Evolutionary conservation across 257 asterid genomes (phyloP).

Genomic region (Plectranthus barbatus): DNA sequence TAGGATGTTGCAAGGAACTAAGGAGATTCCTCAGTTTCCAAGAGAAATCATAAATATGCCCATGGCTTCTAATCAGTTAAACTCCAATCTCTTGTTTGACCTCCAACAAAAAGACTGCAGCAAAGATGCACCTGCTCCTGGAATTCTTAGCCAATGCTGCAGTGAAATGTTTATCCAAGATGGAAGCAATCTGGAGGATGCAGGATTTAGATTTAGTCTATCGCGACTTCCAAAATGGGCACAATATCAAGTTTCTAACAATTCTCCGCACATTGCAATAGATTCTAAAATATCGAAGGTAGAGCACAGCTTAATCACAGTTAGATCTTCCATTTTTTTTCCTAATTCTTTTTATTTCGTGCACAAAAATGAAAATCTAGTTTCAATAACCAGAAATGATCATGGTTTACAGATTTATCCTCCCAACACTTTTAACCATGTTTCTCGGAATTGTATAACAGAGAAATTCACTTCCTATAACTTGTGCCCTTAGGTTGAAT

Average conservation of each 20-base stretch:
- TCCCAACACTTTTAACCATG: background rate
- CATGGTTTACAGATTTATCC: background rate
- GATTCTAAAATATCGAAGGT: slow-evolving; percentile 39
- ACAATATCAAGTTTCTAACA: slow-evolving; percentile 25
- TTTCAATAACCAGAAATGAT: background rate
- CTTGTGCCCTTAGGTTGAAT: slow-evolving; percentile 22
- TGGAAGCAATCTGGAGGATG: slow-evolving; percentile 10
- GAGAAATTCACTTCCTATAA: background rate
- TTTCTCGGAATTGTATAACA: background rate
- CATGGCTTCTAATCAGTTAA: slow-evolving; percentile 14
- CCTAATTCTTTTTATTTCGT: background rate
- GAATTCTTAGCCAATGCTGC: slow-evolving; percentile 8
- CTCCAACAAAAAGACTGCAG: slow-evolving; percentile 11
- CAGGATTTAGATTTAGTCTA: slow-evolving; percentile 49
- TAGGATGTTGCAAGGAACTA: slow-evolving; percentile 34
- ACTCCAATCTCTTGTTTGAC: slow-evolving; percentile 15
- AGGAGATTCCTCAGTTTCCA: slow-evolving; percentile 23
- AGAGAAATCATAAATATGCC: slow-evolving; percentile 19
- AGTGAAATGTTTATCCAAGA: slow-evolving; percentile 19
- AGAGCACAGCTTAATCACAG: slow-evolving; percentile 6
- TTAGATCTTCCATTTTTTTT: too few relatives aligned
- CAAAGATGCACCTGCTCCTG: slow-evolving; percentile 19
- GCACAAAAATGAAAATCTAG: background rate
- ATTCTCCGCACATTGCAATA: slow-evolving; percentile 12
- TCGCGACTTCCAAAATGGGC: slow-evolving; percentile 80